Percentiles rank a stretch among this genome's conserved stretches.
Evolutionary conservation across 1,284 basidiomycete genomes (phyloP).

Genomic region (Malassezia psittaci): DNA sequence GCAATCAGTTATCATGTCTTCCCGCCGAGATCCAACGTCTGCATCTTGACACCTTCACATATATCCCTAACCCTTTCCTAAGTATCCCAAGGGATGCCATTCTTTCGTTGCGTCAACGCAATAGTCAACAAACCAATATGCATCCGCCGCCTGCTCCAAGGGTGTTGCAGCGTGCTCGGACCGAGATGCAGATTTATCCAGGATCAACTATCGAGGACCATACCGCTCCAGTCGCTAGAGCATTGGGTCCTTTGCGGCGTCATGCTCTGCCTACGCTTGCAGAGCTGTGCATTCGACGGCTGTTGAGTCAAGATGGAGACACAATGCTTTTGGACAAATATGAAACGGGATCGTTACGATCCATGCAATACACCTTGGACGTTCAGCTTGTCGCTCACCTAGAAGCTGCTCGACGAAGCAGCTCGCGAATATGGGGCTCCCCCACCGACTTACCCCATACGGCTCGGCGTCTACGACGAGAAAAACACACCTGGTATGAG

Average conservation of each 20-base stretch:
- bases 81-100: constrained; percentile 21
- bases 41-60: constrained; percentile 31
- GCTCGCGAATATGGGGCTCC: constrained; percentile 31
- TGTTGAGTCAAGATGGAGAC: constrained; percentile 25
- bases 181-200: constrained; percentile 9
- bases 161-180: constrained; percentile 17
- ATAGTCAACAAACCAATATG: not conserved
- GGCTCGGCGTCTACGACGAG: not conserved
- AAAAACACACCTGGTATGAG: constrained; percentile 7
- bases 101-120: constrained; percentile 15
- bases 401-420: constrained; percentile 38
- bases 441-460: constrained; percentile 14
- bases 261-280: constrained; percentile 21
- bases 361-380: constrained; percentile 23
- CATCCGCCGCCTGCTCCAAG: not conserved
- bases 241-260: constrained; percentile 20
- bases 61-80: constrained; percentile 39
- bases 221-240: constrained; percentile 13
- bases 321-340: constrained; percentile 31
- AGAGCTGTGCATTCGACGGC: constrained; percentile 35
- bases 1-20: constrained; percentile 33
- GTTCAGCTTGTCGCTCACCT: constrained; percentile 23
- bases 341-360: constrained; percentile 33
- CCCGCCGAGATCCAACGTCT: constrained; percentile 42
- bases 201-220: constrained; percentile 18